These are phyloP conservation scores for Amanita pallidorosea DNA, from an alignment of 768 basidiomycete species.

Conservation along the genomic window DNA sequence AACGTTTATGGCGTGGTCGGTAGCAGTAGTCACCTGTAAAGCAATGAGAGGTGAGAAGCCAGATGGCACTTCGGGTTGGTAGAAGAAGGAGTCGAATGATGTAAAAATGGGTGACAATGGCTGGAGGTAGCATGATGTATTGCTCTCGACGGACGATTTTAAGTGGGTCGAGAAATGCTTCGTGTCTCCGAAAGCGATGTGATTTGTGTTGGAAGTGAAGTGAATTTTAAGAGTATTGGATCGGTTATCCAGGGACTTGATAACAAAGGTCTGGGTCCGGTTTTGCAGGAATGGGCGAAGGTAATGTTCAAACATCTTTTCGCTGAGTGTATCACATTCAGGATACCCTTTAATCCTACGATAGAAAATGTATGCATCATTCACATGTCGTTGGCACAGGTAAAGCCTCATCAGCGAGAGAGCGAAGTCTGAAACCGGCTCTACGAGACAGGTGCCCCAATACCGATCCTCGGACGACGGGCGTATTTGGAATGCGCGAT, in stretches of 20 bases:
- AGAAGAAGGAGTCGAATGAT: too few species aligned
- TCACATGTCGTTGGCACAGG: not conserved
- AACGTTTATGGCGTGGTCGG: not conserved
- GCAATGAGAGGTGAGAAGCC: not conserved
- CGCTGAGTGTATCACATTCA: not conserved
- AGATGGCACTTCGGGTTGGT: not conserved
- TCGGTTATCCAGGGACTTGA: not conserved
- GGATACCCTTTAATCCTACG: not conserved
- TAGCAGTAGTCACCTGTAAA: not conserved
- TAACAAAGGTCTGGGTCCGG: not conserved
- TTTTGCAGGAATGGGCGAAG: too few species aligned
- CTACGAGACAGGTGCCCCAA: too few species aligned
- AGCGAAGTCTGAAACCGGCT: not conserved
- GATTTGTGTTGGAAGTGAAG: not conserved
- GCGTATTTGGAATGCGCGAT: not conserved
- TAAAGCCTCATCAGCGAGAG: not conserved
- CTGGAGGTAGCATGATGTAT: not conserved
- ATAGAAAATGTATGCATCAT: constrained; percentile 4
- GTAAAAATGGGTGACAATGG: not conserved
- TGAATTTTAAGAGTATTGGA: not conserved
- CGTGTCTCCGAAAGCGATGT: not conserved
- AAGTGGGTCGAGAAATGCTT: not conserved
- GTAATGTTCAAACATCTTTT: too few species aligned
- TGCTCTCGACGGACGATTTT: not conserved
- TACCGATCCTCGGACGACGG: not conserved